phyloP scores from a whole-genome alignment of 352 stramenopile species.

The Pythium pyrilobum region DNA sequence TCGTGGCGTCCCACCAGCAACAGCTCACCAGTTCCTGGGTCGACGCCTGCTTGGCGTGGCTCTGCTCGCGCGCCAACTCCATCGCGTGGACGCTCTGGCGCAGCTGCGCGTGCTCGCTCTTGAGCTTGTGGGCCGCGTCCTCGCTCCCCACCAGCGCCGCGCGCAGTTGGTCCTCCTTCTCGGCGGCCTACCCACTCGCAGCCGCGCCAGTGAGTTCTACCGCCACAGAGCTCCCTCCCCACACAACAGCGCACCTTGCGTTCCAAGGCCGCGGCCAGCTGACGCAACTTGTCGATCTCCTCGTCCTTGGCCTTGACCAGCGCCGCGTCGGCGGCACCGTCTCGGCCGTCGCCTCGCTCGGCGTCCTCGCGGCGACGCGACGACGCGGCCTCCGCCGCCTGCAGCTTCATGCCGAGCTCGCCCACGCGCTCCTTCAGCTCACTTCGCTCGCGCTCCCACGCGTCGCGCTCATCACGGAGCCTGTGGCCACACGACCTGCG shows the following conservation, averaged over 20 bases:
- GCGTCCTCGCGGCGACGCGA: constrained; percentile 12
- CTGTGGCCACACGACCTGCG: no score
- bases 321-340: constrained; percentile 14
- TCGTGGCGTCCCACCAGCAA: background rate
- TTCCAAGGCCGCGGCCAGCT: constrained; percentile 32
- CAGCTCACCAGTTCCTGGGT: constrained; percentile 51
- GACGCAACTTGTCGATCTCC: constrained; percentile 46
- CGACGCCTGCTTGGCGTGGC: constrained; percentile 37
- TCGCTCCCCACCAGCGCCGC: constrained; percentile 34
- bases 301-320: constrained; percentile 39
- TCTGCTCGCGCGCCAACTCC: constrained; percentile 51
- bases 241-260: constrained; percentile 32
- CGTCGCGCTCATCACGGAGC: constrained; percentile 48
- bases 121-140: constrained; percentile 41
- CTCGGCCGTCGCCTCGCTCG: constrained; percentile 8
- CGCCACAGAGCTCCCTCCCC: background rate
- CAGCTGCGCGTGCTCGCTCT: constrained; percentile 42
- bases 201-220: no score
- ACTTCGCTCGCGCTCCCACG: constrained; percentile 43
- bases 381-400: constrained; percentile 37
- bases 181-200: constrained; percentile 40
- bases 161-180: constrained; percentile 41
- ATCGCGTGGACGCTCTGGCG: constrained; percentile 39
- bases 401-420: constrained; percentile 50
- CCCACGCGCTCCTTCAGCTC: constrained; percentile 47